Percentiles rank a stretch among this genome's conserved stretches.
phyloP scores from a whole-genome alignment of 306 rosid genomes.

The Arachis hypogaea region DNA sequence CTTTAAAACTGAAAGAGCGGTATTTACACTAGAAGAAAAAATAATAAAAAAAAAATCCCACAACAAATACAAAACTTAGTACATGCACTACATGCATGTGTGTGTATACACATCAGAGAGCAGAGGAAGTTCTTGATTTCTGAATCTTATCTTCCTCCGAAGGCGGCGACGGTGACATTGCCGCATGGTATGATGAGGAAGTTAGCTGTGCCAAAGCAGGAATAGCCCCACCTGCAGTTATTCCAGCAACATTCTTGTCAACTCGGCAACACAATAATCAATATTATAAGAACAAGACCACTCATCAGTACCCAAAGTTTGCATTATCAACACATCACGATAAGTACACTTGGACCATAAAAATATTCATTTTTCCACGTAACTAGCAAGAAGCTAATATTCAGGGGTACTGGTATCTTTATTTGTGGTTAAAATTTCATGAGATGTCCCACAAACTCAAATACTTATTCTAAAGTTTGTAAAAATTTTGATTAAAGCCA shows the following conservation, averaged over 20 bases:
- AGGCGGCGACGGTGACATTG: slow-evolving; percentile 54
- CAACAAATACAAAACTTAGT: slow-evolving; percentile 25
- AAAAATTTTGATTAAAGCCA: too few relatives aligned
- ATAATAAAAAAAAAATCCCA: background rate
- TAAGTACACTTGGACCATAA: background rate
- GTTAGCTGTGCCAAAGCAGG: slow-evolving; percentile 82
- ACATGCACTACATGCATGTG: background rate
- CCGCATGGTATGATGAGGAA: slow-evolving; percentile 80
- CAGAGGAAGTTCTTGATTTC: slow-evolving; percentile 72
- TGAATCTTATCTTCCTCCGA: slow-evolving; percentile 65
- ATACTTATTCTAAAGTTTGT: too few relatives aligned
- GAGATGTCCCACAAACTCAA: too few relatives aligned
- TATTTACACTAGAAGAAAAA: slow-evolving; percentile 34
- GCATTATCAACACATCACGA: slow-evolving; percentile 2
- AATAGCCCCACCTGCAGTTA: slow-evolving; percentile 76
- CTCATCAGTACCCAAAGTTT: background rate
- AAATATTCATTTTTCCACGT: background rate
- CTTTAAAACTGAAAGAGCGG: slow-evolving; percentile 29
- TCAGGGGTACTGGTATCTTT: too few relatives aligned
- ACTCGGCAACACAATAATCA: background rate
- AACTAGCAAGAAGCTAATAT: background rate
- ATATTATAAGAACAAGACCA: background rate
- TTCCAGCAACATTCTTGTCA: slow-evolving; percentile 21
- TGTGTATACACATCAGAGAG: slow-evolving; percentile 42
- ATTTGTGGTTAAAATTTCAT: too few relatives aligned